A percentile compares a stretch with the other conserved stretches of the same genome.
Evolutionary conservation across 495 filamentous ascomycete species (phyloP).

Genomic region (Astrothelium macrocarpum): DNA sequence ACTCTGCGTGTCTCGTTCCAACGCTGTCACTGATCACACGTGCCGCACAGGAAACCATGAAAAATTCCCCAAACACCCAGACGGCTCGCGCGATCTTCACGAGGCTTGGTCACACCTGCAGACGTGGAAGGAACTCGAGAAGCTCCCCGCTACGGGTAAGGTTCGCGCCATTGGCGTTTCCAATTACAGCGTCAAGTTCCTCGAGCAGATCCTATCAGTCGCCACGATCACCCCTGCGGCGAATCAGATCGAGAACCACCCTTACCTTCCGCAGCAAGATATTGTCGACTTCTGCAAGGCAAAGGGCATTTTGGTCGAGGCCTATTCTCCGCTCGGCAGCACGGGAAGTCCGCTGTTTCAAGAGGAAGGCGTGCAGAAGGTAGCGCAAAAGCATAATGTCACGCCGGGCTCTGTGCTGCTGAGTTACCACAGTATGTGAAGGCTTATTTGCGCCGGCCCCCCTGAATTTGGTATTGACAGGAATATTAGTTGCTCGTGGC

Average conservation of each 20-base stretch:
- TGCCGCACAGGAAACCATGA: constrained; percentile 55
- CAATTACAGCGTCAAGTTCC: constrained; percentile 67
- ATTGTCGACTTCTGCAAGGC: constrained; percentile 49
- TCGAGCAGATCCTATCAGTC: constrained; percentile 61
- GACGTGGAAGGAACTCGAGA: constrained; percentile 77
- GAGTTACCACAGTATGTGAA: constrained; percentile 60
- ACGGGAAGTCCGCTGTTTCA: constrained; percentile 65
- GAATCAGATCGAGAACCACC: constrained; percentile 86
- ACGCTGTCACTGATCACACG: too few relatives aligned
- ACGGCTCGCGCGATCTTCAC: constrained; percentile 61
- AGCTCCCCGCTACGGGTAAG: constrained; percentile 56
- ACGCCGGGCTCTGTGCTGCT: constrained; percentile 54
- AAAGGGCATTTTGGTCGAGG: constrained; percentile 20
- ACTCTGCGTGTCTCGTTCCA: too few relatives aligned
- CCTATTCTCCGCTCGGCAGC: constrained; percentile 51
- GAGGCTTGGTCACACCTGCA: constrained; percentile 54
- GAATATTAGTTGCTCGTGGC: constrained; percentile 52
- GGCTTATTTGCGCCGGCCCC: constrained; percentile 15
- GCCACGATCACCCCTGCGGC: constrained; percentile 63
- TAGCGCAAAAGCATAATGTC: constrained; percentile 61
- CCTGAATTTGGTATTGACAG: constrained; percentile 8
- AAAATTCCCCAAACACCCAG: constrained; percentile 60
- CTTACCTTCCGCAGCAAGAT: constrained; percentile 74
- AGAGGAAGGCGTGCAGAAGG: constrained; percentile 55
- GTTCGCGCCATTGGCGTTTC: constrained; percentile 69